A percentile compares a stretch with the other conserved stretches of the same genome.
phyloP scores from a whole-genome alignment of 192 early-diverging fungal genomes.

The Rhizophagus clarus region DNA sequence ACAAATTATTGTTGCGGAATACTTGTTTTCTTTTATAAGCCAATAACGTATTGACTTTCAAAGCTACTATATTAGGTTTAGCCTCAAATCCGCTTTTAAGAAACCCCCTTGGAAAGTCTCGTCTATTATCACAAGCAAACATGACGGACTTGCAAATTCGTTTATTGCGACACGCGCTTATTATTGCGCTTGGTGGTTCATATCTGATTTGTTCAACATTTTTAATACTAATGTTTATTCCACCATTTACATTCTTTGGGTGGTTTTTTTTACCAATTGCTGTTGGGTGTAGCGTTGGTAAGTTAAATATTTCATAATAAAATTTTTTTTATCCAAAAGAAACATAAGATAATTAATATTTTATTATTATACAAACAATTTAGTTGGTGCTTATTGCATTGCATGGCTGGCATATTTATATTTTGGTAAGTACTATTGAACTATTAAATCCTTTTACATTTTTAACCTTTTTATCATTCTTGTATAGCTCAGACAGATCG shows the following conservation, averaged over 20 bases:
- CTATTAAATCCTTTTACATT: not conserved
- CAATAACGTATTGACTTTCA: not conserved
- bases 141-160: not conserved
- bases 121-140: not conserved
- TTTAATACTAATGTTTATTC: constrained; percentile 24
- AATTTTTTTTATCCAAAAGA: too few relatives aligned
- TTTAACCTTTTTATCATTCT: not conserved
- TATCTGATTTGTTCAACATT: constrained; percentile 3
- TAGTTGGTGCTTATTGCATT: constrained; percentile 20
- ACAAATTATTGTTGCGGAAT: too few relatives aligned
- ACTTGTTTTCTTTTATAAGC: too few relatives aligned
- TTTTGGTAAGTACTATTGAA: not conserved
- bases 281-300: not conserved
- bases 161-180: not conserved
- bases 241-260: constrained; percentile 20
- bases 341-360: not conserved
- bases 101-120: not conserved
- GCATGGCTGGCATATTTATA: constrained; percentile 27
- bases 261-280: constrained; percentile 10
- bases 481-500: constrained; percentile 39
- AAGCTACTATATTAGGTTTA: not conserved
- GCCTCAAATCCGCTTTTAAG: not conserved
- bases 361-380: not conserved
- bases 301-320: not conserved
- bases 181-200: not conserved